These are phyloP conservation scores for Epichloe sp. DNA, from an alignment of 2,329 filamentous ascomycete species.

Conservation along the genomic window DNA sequence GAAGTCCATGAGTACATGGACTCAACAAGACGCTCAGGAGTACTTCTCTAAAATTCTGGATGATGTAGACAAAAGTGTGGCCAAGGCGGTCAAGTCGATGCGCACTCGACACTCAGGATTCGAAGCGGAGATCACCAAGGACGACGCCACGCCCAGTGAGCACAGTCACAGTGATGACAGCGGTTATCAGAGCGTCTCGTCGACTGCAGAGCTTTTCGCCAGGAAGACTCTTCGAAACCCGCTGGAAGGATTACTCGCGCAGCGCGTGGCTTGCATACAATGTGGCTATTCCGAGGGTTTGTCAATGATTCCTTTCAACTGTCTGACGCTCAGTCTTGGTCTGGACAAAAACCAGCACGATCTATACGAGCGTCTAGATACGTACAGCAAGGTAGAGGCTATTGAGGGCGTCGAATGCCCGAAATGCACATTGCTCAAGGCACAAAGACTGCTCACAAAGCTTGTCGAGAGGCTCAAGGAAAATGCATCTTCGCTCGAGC, in stretches of 20 bases:
- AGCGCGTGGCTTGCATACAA: constrained; percentile 73
- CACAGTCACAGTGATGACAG: constrained; percentile 44
- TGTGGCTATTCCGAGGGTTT: constrained; percentile 84
- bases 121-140: constrained; percentile 24
- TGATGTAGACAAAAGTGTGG: constrained; percentile 67
- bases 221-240: constrained; percentile 50
- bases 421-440: constrained; percentile 69
- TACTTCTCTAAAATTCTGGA: constrained; percentile 88
- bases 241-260: constrained; percentile 74
- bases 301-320: constrained; percentile 87
- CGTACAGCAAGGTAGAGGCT: constrained; percentile 70
- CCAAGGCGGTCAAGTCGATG: constrained; percentile 27
- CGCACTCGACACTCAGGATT: constrained; percentile 21
- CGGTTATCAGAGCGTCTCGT: constrained; percentile 37
- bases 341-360: constrained; percentile 48
- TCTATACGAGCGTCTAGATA: constrained; percentile 66
- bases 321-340: constrained; percentile 73
- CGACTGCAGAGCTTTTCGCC: constrained; percentile 24
- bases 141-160: constrained; percentile 32
- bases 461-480: constrained; percentile 30
- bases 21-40: constrained; percentile 95
- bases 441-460: constrained; percentile 32
- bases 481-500: constrained; percentile 28
- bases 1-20: constrained; percentile 89
- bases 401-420: constrained; percentile 86